A percentile compares a stretch with the other conserved stretches of the same genome.
phyloP scores from a whole-genome alignment of 176 grass and related monocot genomes.

The Oryza coarctata region DNA sequence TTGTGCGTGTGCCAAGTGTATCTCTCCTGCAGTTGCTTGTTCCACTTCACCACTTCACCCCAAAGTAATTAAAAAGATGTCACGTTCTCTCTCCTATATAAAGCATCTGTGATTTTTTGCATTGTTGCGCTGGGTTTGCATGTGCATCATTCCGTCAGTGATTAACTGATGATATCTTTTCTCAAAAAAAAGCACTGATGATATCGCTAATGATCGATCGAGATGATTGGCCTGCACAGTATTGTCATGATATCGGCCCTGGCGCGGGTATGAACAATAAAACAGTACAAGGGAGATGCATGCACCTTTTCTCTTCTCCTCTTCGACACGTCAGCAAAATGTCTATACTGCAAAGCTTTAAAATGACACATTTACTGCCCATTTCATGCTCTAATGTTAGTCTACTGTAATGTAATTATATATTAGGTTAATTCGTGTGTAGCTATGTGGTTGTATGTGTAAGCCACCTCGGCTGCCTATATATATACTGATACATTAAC shows the following conservation, averaged over 20 bases:
- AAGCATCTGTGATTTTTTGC: not conserved
- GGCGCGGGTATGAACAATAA: not conserved
- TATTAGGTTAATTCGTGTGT: too few relatives aligned
- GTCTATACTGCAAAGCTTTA: too few relatives aligned
- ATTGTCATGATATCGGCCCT: not conserved
- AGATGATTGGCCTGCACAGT: not conserved
- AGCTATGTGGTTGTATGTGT: too few relatives aligned
- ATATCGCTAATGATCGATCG: not conserved
- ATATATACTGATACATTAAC: too few relatives aligned
- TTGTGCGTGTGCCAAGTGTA: conserved; percentile 16
- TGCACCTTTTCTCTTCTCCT: too few relatives aligned
- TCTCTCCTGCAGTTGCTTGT: conserved; percentile 25
- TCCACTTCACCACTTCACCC: not conserved
- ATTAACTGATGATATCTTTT: not conserved
- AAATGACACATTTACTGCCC: too few relatives aligned
- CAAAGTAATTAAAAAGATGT: not conserved
- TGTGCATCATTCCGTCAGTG: not conserved
- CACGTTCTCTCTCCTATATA: not conserved
- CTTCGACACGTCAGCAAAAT: too few relatives aligned
- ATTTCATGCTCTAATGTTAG: too few relatives aligned
- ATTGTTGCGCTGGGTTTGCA: not conserved
- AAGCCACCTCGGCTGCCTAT: too few relatives aligned
- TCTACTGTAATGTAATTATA: too few relatives aligned
- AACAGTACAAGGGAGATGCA: not conserved
- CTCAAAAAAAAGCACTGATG: too few relatives aligned